phyloP scores from a whole-genome alignment of 805 yeast genomes.

The Wickerhamomyces subpelliculosus region DNA sequence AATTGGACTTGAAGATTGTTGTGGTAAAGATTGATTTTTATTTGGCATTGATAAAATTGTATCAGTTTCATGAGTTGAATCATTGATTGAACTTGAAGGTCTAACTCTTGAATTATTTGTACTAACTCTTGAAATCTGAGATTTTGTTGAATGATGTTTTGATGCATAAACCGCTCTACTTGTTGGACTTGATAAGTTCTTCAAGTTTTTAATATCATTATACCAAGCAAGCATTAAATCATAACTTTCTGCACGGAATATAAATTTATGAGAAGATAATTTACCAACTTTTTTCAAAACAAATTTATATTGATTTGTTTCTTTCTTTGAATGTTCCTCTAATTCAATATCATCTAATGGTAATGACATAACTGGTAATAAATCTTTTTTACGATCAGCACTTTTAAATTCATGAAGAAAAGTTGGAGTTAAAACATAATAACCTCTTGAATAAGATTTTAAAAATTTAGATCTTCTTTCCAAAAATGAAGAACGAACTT shows the following conservation, averaged over 20 bases:
- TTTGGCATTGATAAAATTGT: conserved; percentile 18
- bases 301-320: conserved; percentile 63
- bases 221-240: conserved; percentile 81
- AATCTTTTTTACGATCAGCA: conserved; percentile 73
- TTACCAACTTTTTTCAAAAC: conserved; percentile 73
- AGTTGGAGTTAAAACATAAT: conserved; percentile 85
- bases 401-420: conserved; percentile 88
- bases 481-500: conserved; percentile 69
- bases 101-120: conserved; percentile 21
- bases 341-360: conserved; percentile 74
- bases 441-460: conserved; percentile 85
- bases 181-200: conserved; percentile 43
- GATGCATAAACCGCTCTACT: conserved; percentile 19
- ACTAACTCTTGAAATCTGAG: conserved; percentile 20
- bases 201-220: conserved; percentile 63
- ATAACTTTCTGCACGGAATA: conserved; percentile 84
- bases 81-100: conserved; percentile 9
- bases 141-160: conserved; percentile 13
- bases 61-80: conserved; percentile 19
- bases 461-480: conserved; percentile 89
- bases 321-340: conserved; percentile 74
- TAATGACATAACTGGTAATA: conserved; percentile 76
- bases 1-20: conserved; percentile 12
- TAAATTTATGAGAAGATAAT: conserved; percentile 85
- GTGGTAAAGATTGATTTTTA: conserved; percentile 17